These are phyloP conservation scores for Boechera stricta DNA, from an alignment of 345 rosid genomes.

Conservation along the genomic window DNA sequence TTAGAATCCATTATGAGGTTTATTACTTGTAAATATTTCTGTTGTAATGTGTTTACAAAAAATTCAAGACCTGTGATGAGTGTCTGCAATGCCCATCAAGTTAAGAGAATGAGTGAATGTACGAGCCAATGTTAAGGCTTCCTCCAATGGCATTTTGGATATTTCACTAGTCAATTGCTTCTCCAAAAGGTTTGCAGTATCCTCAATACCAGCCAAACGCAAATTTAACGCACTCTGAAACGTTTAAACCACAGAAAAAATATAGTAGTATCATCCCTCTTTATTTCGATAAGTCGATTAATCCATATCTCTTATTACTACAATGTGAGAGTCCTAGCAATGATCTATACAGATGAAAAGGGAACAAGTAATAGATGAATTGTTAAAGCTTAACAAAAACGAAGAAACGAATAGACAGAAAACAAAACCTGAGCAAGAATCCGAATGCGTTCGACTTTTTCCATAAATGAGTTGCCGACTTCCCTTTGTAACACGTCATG, in stretches of 20 bases:
- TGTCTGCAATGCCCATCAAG: slow-evolving; percentile 94
- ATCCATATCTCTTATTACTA: not conserved
- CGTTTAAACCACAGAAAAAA: not conserved
- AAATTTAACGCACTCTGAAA: slow-evolving; percentile 84
- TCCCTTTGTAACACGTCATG: slow-evolving; percentile 87
- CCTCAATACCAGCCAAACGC: slow-evolving; percentile 90
- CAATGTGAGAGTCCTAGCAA: not conserved
- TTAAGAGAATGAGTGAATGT: slow-evolving; percentile 94
- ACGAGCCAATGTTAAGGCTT: slow-evolving; percentile 85
- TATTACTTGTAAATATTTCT: not conserved
- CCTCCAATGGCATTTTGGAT: slow-evolving; percentile 85
- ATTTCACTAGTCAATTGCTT: slow-evolving; percentile 80
- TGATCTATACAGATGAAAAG: not conserved
- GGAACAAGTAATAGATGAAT: not conserved
- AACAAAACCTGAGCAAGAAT: slow-evolving; percentile 77
- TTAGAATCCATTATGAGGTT: slow-evolving; percentile 3
- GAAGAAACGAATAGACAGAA: not conserved
- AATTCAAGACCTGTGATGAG: slow-evolving; percentile 75
- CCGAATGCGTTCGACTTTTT: slow-evolving; percentile 71
- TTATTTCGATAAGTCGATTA: not conserved
- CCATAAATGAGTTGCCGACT: slow-evolving; percentile 69
- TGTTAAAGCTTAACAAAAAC: not conserved
- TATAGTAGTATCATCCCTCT: not conserved
- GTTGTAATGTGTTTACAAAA: not conserved
- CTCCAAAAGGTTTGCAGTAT: slow-evolving; percentile 79